Evolutionary conservation across 164 flowering plant species (phyloP).

Genomic region (Annona squamosa): DNA sequence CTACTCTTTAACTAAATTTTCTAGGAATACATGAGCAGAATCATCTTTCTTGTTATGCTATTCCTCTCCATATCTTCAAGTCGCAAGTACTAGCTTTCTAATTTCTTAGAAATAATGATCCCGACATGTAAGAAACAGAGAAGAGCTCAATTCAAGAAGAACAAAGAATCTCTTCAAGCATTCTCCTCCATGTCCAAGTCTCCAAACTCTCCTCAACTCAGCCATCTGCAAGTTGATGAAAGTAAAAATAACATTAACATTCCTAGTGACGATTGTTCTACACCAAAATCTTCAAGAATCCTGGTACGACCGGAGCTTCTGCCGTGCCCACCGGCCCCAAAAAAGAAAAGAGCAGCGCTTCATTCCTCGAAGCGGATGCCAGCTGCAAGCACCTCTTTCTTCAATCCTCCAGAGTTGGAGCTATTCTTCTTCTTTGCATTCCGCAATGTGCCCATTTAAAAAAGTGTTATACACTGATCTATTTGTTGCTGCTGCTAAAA

Average conservation of each 20-base stretch:
- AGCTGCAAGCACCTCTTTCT: constrained; percentile 22
- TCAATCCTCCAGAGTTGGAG: constrained; percentile 41
- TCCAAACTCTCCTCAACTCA: not conserved
- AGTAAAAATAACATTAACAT: not conserved
- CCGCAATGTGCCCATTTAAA: constrained; percentile 13
- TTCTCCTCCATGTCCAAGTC: not conserved
- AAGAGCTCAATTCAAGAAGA: constrained; percentile 6
- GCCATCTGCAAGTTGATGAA: not conserved
- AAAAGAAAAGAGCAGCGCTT: constrained; percentile 27
- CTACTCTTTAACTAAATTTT: too few species aligned
- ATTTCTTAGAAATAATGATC: constrained; percentile 4
- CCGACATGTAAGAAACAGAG: constrained; percentile 5
- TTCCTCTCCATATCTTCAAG: not conserved
- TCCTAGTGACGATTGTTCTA: constrained; percentile 17
- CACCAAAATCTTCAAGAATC: constrained; percentile 36
- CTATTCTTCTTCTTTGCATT: constrained; percentile 36
- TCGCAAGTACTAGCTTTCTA: not conserved
- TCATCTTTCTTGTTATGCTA: not conserved
- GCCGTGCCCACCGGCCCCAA: constrained; percentile 55
- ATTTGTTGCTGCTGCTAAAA: not conserved
- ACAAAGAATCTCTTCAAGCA: not conserved
- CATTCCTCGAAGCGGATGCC: constrained; percentile 15
- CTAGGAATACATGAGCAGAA: not conserved
- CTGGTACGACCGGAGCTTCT: constrained; percentile 27
- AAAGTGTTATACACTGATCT: constrained; percentile 1